These are phyloP conservation scores for Gaertneriomyces sp. DNA, from an alignment of 192 early-diverging fungal genomes.

Conservation along the genomic window DNA sequence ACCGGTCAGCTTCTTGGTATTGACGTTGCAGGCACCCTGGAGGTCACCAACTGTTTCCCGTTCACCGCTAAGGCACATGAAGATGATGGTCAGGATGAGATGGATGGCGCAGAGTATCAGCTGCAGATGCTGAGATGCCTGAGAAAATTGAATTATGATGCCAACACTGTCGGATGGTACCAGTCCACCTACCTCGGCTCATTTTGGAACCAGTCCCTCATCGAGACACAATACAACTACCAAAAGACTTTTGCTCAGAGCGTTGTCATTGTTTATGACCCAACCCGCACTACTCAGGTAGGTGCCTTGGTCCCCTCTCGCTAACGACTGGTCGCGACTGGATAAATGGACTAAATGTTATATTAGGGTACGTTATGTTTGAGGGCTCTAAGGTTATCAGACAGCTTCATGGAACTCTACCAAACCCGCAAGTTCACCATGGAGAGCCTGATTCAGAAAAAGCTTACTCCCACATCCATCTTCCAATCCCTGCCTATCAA, in stretches of 20 bases:
- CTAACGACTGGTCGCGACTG: not conserved
- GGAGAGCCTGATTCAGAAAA: conserved; percentile 68
- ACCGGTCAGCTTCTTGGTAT: conserved; percentile 94
- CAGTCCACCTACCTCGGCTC: conserved; percentile 84
- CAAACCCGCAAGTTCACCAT: conserved; percentile 77
- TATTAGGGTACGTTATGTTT: conserved; percentile 73
- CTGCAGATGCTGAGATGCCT: conserved; percentile 90
- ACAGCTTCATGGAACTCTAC: conserved; percentile 80
- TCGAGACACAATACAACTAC: conserved; percentile 88
- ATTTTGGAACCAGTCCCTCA: conserved; percentile 83
- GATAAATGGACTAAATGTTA: not conserved
- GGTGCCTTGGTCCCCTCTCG: not conserved
- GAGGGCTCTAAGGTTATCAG: conserved; percentile 82
- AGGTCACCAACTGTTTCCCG: conserved; percentile 91
- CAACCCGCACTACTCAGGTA: conserved; percentile 73
- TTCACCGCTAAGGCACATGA: conserved; percentile 57
- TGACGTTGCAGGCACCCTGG: conserved; percentile 83
- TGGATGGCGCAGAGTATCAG: conserved; percentile 74
- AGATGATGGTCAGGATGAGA: conserved; percentile 40
- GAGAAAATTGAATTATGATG: conserved; percentile 90
- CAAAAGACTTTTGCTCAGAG: conserved; percentile 80
- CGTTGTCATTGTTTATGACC: conserved; percentile 92
- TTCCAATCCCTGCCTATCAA: conserved; percentile 88
- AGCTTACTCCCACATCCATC: conserved; percentile 79
- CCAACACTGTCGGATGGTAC: conserved; percentile 96